phyloP scores from a whole-genome alignment of 495 filamentous ascomycete genomes.

The Tuber aestivum region DNA sequence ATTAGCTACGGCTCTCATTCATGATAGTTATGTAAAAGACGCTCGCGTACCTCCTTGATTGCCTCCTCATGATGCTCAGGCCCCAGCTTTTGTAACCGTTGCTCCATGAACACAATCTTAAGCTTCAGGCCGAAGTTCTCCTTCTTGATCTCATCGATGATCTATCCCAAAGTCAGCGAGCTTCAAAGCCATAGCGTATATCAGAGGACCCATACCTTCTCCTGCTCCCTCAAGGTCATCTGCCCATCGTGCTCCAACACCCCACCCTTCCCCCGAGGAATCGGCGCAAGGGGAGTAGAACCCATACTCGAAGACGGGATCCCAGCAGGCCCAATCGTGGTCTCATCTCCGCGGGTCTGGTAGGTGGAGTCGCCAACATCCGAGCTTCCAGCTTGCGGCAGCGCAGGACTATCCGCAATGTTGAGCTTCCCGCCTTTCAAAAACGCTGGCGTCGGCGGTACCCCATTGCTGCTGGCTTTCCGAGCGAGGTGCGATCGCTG shows the following conservation, averaged over 20 bases:
- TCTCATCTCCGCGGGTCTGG: slow-evolving; percentile 49
- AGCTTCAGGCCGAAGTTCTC: slow-evolving; percentile 75
- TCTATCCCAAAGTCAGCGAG: slow-evolving; percentile 44
- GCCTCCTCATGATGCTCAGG: slow-evolving; percentile 81
- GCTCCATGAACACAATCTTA: slow-evolving; percentile 74
- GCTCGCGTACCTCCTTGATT: slow-evolving; percentile 58
- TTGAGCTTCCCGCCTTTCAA: slow-evolving; percentile 56
- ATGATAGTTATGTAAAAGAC: neutral
- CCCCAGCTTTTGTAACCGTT: slow-evolving; percentile 73
- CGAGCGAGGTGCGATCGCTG: slow-evolving; percentile 69
- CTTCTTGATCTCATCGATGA: slow-evolving; percentile 91
- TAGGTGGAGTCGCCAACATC: slow-evolving; percentile 51
- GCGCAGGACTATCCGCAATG: slow-evolving; percentile 59
- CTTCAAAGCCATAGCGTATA: neutral
- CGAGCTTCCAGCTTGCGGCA: slow-evolving; percentile 52
- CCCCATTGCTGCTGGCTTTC: slow-evolving; percentile 55
- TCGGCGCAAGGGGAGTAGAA: slow-evolving; percentile 71
- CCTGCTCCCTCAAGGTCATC: slow-evolving; percentile 85
- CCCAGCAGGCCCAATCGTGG: slow-evolving; percentile 23
- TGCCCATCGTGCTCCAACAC: slow-evolving; percentile 74
- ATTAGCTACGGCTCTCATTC: neutral
- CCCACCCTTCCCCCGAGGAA: slow-evolving; percentile 54
- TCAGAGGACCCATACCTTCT: slow-evolving; percentile 55
- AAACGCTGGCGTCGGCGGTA: slow-evolving; percentile 63
- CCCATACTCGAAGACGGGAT: slow-evolving; percentile 67